Conservation (phyloP, 2,329 filamentous ascomycete species). For the Fusarium mangiferae region DNA sequence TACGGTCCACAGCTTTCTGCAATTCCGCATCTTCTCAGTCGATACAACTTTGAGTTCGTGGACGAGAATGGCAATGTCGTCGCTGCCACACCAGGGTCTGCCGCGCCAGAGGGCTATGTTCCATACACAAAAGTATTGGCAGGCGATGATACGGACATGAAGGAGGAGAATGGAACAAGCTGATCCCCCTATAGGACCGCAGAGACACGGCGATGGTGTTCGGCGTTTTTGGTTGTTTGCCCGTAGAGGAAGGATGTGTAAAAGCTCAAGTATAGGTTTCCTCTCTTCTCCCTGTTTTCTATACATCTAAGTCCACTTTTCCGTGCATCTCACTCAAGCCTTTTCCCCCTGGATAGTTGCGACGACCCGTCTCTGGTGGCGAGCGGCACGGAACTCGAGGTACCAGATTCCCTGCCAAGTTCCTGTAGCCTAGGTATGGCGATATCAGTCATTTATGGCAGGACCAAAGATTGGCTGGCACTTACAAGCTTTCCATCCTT, state of each 20-base stretch:
- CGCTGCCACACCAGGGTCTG: constrained; percentile 81
- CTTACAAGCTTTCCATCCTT: constrained; percentile 80
- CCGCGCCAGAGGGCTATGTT: constrained; percentile 65
- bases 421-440: constrained; percentile 61
- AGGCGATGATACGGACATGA: constrained; percentile 71
- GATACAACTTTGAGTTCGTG: constrained; percentile 98
- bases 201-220: constrained; percentile 51
- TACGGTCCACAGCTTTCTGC: constrained; percentile 97
- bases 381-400: constrained; percentile 83
- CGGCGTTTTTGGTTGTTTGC: constrained; percentile 43
- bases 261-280: constrained; percentile 31
- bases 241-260: constrained; percentile 18
- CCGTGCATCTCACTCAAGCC: constrained; percentile 40
- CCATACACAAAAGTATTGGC: constrained; percentile 75
- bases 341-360: constrained; percentile 95
- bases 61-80: constrained; percentile 92
- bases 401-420: constrained; percentile 95
- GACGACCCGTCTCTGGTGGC: constrained; percentile 83
- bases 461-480: constrained; percentile 11
- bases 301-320: constrained; percentile 4
- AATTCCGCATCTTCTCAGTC: constrained; percentile 91
- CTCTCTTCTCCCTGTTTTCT: constrained; percentile 12
- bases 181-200: constrained; percentile 37
- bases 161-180: constrained; percentile 56
- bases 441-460: constrained; percentile 3